phyloP scores from a whole-genome alignment of 305 asterid genomes.

The Fraxinus sp. region DNA sequence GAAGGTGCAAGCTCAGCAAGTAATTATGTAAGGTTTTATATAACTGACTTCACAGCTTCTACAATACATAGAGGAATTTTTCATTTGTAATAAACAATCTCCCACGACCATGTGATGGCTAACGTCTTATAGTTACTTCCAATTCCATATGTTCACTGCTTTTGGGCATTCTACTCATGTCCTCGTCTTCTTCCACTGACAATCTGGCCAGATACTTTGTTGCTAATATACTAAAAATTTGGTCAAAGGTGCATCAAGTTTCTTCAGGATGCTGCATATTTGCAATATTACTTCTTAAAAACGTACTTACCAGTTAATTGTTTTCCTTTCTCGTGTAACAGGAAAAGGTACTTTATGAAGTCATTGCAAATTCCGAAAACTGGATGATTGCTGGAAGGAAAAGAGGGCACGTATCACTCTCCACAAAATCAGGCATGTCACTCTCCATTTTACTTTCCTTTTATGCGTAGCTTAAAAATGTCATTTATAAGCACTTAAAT shows the following conservation, averaged over 20 bases:
- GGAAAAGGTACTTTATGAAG: conserved; percentile 88
- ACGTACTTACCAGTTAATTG: not conserved
- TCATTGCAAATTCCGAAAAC: conserved; percentile 71
- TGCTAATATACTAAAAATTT: not conserved
- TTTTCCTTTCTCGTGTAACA: conserved; percentile 29
- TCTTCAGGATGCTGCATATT: not conserved
- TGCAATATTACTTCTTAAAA: not conserved
- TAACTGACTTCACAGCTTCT: not conserved
- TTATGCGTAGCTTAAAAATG: not conserved
- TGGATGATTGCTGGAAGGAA: conserved; percentile 99
- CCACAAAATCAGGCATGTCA: conserved; percentile 72
- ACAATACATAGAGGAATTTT: not conserved
- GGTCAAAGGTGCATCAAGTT: not conserved
- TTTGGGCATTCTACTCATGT: not conserved
- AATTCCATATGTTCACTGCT: not conserved
- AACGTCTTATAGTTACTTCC: not conserved
- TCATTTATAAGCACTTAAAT: not conserved
- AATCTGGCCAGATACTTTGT: not conserved
- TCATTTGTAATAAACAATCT: not conserved
- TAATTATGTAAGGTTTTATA: conserved; percentile 10
- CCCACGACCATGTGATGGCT: conserved; percentile 1
- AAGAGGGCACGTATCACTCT: conserved; percentile 76
- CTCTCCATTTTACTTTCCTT: not conserved
- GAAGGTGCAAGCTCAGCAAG: not conserved
- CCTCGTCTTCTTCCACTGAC: not conserved